Percentiles rank a stretch among this genome's conserved stretches.
Conservation (phyloP, 306 rosid genomes). For the Medicago truncatula region DNA sequence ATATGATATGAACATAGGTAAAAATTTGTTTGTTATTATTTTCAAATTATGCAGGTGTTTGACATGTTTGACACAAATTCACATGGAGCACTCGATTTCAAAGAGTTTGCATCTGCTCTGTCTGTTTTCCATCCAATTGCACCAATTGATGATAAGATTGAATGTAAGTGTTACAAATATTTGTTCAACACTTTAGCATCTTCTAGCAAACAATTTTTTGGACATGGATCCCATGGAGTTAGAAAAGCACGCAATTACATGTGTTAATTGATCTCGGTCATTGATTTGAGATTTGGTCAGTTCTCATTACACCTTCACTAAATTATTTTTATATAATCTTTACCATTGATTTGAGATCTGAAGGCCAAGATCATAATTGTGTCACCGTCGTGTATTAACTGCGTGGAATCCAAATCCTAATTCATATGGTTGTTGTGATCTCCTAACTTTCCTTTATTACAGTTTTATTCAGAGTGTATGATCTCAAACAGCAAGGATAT, state of each 20-base stretch:
- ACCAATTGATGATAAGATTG: constrained; percentile 71
- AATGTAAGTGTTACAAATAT: constrained; percentile 58
- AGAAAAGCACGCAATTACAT: too few species aligned
- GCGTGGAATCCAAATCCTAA: too few species aligned
- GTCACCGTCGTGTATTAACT: too few species aligned
- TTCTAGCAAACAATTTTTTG: too few species aligned
- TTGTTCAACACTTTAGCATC: not conserved
- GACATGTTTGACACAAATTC: constrained; percentile 76
- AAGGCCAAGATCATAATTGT: too few species aligned
- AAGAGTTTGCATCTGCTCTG: constrained; percentile 81
- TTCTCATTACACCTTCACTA: too few species aligned
- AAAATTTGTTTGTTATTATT: constrained; percentile 18
- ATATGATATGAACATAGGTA: constrained; percentile 13
- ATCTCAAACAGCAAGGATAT: constrained; percentile 81
- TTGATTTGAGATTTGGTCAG: too few species aligned
- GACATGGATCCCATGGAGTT: too few species aligned
- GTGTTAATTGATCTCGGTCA: too few species aligned
- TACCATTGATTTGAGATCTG: too few species aligned
- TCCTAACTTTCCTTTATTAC: constrained; percentile 53
- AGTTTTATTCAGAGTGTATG: constrained; percentile 83
- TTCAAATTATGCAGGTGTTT: constrained; percentile 68
- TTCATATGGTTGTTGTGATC: constrained; percentile 33
- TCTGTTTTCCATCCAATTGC: constrained; percentile 91
- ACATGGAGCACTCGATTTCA: constrained; percentile 72
- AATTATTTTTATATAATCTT: too few species aligned